Base-by-base conservation (phyloP, 2,329 filamentous ascomycete species). In the Pseudogymnoascus sp. region DNA sequence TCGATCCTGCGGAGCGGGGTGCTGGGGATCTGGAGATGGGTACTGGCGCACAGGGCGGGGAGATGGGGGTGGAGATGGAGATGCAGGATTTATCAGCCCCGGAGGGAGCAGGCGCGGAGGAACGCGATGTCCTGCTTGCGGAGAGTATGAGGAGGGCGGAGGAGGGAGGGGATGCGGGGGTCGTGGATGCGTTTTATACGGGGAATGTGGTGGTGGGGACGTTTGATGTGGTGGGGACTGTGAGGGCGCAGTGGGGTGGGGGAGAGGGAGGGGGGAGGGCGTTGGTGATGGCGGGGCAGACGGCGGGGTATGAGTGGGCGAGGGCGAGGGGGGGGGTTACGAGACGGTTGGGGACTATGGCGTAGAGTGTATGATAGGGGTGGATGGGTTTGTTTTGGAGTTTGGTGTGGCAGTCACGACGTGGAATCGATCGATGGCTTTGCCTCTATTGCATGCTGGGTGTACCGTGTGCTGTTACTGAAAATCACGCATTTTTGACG, bases 1-100 rank as follows among this genome's bases (percentile, higher is more conserved):
- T 63, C 67, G 72, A 74, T 67, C 69, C 72, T 1, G 73, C 74
- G 62, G 73, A 74, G 66, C 66, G 70, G 62, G 73, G 73, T 4
- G 64, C 73, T 45, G 71, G 65, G 23, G 71, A 71, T 65, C 70
- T 73, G 19, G 73, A 75, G 62, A 65, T 75, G 64, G 71, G 70
- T 45, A 62, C 64, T 21, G 16, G 51, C 36, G 23, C 63, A 31
- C 63, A 16, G n/a, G 45, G 3, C 28, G 16, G 21, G 51, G 21
- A 41, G 57, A 34, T 28, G 39, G 36, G 2, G 31, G 23, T 8
- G 23, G 16, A 36, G 54, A 65, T 25, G 34, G 54, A 51, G 66
- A 66, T 1, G 43, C 61, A 23, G 16, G 48, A 61, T 61, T 31
- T 21, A 14, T 48, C 43, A 0, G 64, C 63, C 16, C 31, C 31